These are phyloP conservation scores for Corymbia maculata DNA, from an alignment of 345 rosid genomes.

Conservation along the genomic window DNA sequence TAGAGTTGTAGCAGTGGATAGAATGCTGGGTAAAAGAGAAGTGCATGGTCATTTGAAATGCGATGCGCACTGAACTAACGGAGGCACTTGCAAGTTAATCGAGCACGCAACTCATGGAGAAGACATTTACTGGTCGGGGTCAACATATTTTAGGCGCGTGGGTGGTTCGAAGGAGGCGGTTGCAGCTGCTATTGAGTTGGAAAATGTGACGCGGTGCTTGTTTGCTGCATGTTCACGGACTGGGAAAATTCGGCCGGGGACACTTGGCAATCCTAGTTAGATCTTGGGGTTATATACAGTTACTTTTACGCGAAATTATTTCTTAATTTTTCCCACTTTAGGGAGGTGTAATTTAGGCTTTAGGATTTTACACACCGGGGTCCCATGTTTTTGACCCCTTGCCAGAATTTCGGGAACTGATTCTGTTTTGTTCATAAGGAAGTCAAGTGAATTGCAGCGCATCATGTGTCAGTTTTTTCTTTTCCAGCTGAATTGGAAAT, in stretches of 20 bases:
- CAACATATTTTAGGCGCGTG: not conserved
- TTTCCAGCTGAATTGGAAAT: not conserved
- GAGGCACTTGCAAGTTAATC: not conserved
- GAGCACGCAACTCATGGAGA: not conserved
- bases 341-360: not conserved
- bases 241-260: not conserved
- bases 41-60: not conserved
- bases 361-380: not conserved
- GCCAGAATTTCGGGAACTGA: not conserved
- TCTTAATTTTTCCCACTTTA: not conserved
- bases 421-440: not conserved
- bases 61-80: not conserved
- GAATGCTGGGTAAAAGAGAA: not conserved
- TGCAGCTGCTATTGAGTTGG: not conserved
- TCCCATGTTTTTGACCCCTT: not conserved
- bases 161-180: not conserved
- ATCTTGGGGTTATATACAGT: not conserved
- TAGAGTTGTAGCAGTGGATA: not conserved
- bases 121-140: not conserved
- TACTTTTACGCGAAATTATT: not conserved
- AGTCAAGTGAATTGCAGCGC: not conserved
- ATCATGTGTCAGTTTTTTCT: not conserved
- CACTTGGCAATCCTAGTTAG: not conserved
- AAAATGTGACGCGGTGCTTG: not conserved
- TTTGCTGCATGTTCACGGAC: not conserved